Conservation (phyloP, 2,329 filamentous ascomycete species). For the Colletotrichum aenigma region DNA sequence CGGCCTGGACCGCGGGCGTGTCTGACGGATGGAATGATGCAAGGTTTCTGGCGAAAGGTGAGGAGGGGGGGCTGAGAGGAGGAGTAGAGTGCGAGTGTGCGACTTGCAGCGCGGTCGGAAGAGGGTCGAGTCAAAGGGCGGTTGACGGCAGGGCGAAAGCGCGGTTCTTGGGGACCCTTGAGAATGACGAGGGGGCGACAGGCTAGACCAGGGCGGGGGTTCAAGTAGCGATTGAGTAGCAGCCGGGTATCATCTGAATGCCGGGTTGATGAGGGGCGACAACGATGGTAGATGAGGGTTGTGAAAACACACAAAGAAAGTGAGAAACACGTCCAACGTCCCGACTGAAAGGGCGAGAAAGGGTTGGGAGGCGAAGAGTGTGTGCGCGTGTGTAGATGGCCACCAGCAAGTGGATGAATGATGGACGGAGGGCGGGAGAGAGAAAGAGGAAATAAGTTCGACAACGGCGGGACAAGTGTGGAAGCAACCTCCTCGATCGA, state of each 20-base stretch:
- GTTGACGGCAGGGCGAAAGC: conserved; percentile 9
- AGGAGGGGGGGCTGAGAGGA: background rate
- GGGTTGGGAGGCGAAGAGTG: background rate
- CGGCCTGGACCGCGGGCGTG: conserved; percentile 4
- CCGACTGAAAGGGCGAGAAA: background rate
- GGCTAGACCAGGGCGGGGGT: background rate
- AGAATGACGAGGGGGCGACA: conserved; percentile 17
- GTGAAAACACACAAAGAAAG: background rate
- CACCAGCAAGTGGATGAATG: background rate
- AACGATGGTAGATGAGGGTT: background rate
- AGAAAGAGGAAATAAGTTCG: background rate
- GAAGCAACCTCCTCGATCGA: background rate
- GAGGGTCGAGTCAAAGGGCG: conserved; percentile 12
- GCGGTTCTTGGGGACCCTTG: conserved; percentile 9
- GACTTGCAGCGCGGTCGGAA: background rate
- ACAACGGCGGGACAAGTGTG: background rate
- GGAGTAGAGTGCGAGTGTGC: background rate
- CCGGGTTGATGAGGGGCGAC: background rate
- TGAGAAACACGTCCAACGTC: background rate
- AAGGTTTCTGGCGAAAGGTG: conserved; percentile 7
- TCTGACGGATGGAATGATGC: conserved; percentile 11
- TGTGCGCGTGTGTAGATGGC: background rate
- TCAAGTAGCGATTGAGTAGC: background rate
- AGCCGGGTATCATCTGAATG: background rate
- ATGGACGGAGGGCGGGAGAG: background rate